These are phyloP conservation scores for Podila epigama DNA, from an alignment of 192 early-diverging fungal species.

Conservation along the genomic window DNA sequence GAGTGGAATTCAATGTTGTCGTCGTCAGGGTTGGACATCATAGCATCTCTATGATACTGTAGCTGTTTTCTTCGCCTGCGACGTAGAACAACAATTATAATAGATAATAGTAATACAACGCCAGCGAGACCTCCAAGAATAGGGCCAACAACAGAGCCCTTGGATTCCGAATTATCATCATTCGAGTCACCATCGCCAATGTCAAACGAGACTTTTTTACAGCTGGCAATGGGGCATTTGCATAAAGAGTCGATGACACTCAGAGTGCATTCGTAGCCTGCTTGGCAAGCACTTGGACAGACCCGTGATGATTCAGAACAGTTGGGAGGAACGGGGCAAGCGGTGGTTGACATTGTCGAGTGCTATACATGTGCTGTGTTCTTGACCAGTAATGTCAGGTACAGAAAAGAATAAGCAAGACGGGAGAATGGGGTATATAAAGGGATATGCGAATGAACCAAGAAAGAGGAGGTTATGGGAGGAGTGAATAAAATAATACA, in stretches of 20 bases:
- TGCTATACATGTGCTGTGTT: no score
- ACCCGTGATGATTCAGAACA: slow-evolving; percentile 10
- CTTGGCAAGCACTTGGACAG: slow-evolving; percentile 10
- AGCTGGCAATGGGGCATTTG: slow-evolving; percentile 27
- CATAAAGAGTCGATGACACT: slow-evolving; percentile 8
- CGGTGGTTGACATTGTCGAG: no score
- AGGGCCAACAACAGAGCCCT: slow-evolving; percentile 12
- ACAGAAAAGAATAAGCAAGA: no score
- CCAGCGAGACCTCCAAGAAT: slow-evolving; percentile 26
- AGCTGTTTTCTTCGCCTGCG: slow-evolving; percentile 3
- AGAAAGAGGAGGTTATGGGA: no score
- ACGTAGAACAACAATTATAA: slow-evolving; percentile 23
- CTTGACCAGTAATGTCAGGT: no score
- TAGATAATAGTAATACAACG: background rate
- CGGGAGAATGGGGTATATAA: no score
- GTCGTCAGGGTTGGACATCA: slow-evolving; percentile 34
- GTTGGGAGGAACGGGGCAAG: background rate
- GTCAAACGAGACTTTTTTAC: slow-evolving; percentile 12
- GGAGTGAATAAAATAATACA: no score
- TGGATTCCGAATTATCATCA: background rate
- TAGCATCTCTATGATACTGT: background rate
- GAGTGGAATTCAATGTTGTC: slow-evolving; percentile 31
- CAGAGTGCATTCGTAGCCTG: slow-evolving; percentile 6
- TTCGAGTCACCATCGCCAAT: slow-evolving; percentile 8
- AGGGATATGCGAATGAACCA: no score